These are phyloP conservation scores for Pseudodiploospora longispora DNA, from an alignment of 2,329 filamentous ascomycete species.

Conservation along the genomic window DNA sequence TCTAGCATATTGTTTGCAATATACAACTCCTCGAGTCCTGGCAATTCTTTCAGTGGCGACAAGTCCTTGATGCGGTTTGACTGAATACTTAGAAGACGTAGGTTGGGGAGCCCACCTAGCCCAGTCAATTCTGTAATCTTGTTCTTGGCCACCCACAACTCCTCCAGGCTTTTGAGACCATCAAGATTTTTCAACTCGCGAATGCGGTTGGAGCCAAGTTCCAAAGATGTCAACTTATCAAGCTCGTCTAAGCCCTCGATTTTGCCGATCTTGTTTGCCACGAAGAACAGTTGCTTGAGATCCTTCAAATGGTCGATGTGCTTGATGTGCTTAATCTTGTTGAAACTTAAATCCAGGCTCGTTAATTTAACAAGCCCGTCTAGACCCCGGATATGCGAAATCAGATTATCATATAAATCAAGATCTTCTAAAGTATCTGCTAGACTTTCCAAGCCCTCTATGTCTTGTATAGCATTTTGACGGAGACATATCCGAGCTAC, in stretches of 20 bases:
- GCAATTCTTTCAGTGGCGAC: slow-evolving; percentile 63
- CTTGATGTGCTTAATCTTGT: slow-evolving; percentile 99
- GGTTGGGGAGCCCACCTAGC: slow-evolving; percentile 64
- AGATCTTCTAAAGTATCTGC: slow-evolving; percentile 68
- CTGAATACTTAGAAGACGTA: slow-evolving; percentile 88
- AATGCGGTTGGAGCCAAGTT: slow-evolving; percentile 88
- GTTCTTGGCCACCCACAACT: slow-evolving; percentile 94
- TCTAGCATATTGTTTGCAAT: slow-evolving; percentile 90
- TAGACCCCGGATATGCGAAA: slow-evolving; percentile 76
- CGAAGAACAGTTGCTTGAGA: slow-evolving; percentile 79
- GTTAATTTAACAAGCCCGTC: slow-evolving; percentile 70
- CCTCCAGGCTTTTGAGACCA: slow-evolving; percentile 65
- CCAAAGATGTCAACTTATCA: slow-evolving; percentile 68
- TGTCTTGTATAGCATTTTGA: slow-evolving; percentile 78
- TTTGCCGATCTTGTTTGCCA: slow-evolving; percentile 84
- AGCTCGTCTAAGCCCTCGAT: slow-evolving; percentile 81
- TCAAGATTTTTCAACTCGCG: slow-evolving; percentile 82
- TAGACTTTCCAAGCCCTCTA: slow-evolving; percentile 64
- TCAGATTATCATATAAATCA: slow-evolving; percentile 94
- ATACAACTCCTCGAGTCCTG: slow-evolving; percentile 83
- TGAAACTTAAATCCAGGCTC: slow-evolving; percentile 87
- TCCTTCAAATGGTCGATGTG: slow-evolving; percentile 69
- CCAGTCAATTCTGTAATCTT: slow-evolving; percentile 82
- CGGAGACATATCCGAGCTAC: slow-evolving; percentile 77
- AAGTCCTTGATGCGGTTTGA: slow-evolving; percentile 84